phyloP scores from a whole-genome alignment of 169 alveolate species.

The Besnoitia besnoiti region DNA sequence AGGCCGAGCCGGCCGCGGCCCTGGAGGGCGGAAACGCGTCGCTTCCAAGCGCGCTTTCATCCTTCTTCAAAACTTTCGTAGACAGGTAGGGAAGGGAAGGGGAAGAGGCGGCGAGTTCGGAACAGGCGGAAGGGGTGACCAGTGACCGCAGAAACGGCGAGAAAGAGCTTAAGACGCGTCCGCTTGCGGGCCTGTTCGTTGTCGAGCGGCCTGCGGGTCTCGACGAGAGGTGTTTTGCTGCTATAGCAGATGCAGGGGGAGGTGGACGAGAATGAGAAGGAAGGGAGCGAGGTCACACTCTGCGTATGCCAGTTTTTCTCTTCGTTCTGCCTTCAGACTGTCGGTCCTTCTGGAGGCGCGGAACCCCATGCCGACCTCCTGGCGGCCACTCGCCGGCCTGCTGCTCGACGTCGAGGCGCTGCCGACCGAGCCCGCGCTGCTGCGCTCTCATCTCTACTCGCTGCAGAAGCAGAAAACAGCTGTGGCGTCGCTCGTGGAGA shows the following conservation, averaged over 20 bases:
- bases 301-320: no score
- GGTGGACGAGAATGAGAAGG: no score
- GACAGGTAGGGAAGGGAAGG: not conserved
- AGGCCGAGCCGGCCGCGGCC: not conserved
- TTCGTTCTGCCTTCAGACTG: conserved; percentile 38
- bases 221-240: no score
- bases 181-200: no score
- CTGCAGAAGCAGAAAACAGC: conserved; percentile 74
- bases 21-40: no score
- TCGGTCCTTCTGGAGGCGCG: conserved; percentile 38
- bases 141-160: no score
- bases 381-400: not conserved
- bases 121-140: no score
- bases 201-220: no score
- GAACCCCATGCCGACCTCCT: not conserved
- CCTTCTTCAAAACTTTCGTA: not conserved
- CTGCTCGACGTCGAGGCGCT: conserved; percentile 70
- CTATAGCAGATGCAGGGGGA: no score
- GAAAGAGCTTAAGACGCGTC: no score
- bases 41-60: not conserved
- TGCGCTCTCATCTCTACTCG: conserved; percentile 64
- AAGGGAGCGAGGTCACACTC: no score
- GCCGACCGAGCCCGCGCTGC: conserved; percentile 72
- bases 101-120: no score
- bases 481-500: conserved; percentile 71